Evolutionary conservation across 2,329 filamentous ascomycete species (phyloP).

Genomic region (Penicillium italicum): DNA sequence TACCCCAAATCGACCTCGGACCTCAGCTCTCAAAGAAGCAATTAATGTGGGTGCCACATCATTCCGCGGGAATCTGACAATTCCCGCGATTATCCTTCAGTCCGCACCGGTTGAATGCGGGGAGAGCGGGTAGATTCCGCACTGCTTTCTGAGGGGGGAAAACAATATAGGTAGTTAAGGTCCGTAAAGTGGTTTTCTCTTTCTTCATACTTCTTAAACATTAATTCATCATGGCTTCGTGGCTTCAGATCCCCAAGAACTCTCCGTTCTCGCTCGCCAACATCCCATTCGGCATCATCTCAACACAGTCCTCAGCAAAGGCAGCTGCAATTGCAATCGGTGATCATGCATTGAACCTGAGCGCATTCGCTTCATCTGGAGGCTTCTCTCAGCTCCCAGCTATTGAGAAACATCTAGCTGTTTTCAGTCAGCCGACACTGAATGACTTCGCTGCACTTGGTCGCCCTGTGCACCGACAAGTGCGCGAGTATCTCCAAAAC

Average conservation of each 20-base stretch:
- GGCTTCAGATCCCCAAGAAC: conserved; percentile 57
- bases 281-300: conserved; percentile 80
- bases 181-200: not conserved
- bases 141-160: not conserved
- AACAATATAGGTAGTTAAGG: not conserved
- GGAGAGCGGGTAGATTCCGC: conserved; percentile 18
- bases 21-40: not conserved
- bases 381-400: conserved; percentile 59
- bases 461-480: conserved; percentile 62
- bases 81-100: conserved; percentile 16
- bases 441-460: conserved; percentile 74
- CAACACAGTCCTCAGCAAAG: conserved; percentile 52
- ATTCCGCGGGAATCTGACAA: not conserved
- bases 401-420: conserved; percentile 55
- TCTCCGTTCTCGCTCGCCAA: conserved; percentile 74
- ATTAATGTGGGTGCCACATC: not conserved
- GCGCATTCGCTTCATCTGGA: conserved; percentile 55
- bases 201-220: conserved; percentile 8
- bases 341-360: conserved; percentile 66
- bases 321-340: conserved; percentile 71
- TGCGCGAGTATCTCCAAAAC: conserved; percentile 65
- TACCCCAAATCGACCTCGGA: not conserved
- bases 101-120: conserved; percentile 23
- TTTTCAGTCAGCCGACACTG: conserved; percentile 63
- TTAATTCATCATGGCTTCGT: conserved; percentile 47